phyloP scores from a whole-genome alignment of 257 asterid genomes.

The Buddleja alternifolia region DNA sequence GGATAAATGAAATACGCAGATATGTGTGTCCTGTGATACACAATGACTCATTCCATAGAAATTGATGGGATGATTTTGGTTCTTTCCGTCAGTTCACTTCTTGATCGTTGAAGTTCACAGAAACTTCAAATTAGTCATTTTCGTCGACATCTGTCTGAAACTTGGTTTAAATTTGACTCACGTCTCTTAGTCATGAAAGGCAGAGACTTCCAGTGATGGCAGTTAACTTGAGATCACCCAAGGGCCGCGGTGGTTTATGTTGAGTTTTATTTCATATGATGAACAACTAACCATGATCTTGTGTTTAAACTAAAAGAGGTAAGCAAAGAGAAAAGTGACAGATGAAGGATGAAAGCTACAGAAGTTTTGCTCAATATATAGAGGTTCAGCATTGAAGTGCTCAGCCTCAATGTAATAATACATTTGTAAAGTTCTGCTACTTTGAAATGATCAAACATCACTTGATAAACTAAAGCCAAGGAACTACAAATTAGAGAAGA shows the following conservation, averaged over 20 bases:
- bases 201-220: neutral
- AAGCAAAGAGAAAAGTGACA: neutral
- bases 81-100: neutral
- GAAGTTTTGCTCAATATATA: neutral
- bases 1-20: constrained; percentile 1
- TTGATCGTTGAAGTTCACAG: neutral
- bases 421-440: neutral
- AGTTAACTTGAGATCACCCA: neutral
- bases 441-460: neutral
- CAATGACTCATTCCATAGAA: neutral
- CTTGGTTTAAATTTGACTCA: neutral
- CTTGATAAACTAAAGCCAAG: neutral
- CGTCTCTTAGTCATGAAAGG: neutral
- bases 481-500: neutral
- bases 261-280: neutral
- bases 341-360: neutral
- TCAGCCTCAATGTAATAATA: neutral
- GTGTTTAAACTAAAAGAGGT: neutral
- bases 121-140: neutral
- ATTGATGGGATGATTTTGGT: neutral
- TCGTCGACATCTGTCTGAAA: neutral
- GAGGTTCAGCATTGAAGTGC: neutral
- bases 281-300: neutral
- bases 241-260: neutral
- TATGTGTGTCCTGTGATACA: neutral